Conservation (phyloP, 495 filamentous ascomycete species). For the Penicillium mononematosum region DNA sequence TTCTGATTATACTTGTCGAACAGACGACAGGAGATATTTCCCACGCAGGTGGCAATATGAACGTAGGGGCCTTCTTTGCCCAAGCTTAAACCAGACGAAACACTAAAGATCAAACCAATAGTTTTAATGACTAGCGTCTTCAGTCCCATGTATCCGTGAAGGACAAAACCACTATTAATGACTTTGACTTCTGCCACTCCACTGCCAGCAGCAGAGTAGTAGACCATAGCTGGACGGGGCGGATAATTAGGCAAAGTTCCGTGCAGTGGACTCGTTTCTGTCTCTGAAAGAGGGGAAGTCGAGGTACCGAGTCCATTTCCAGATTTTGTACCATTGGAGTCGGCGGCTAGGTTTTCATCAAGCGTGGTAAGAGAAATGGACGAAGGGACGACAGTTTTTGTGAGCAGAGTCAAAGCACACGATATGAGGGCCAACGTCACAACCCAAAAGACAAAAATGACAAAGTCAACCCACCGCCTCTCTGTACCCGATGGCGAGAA, state of each 20-base stretch:
- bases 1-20: slow-evolving; percentile 94
- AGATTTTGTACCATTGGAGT: slow-evolving; percentile 45
- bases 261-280: slow-evolving; percentile 27
- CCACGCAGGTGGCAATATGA: slow-evolving; percentile 93
- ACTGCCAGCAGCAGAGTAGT: slow-evolving; percentile 94
- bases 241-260: slow-evolving; percentile 29
- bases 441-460: slow-evolving; percentile 67
- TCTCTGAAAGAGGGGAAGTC: slow-evolving; percentile 38
- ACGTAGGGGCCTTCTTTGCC: slow-evolving; percentile 98
- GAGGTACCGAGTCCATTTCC: slow-evolving; percentile 28
- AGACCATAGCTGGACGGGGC: slow-evolving; percentile 70
- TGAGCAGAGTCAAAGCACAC: slow-evolving; percentile 77
- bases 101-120: slow-evolving; percentile 76
- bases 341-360: slow-evolving; percentile 72
- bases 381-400: slow-evolving; percentile 88
- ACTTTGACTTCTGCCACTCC: slow-evolving; percentile 97
- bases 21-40: slow-evolving; percentile 90
- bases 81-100: slow-evolving; percentile 87
- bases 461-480: slow-evolving; percentile 67
- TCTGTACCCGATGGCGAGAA: slow-evolving; percentile 54
- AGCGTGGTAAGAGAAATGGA: slow-evolving; percentile 80
- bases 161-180: slow-evolving; percentile 93
- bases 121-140: slow-evolving; percentile 89
- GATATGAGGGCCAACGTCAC: slow-evolving; percentile 70
- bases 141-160: slow-evolving; percentile 91